These are phyloP conservation scores for Salix udensis DNA, from an alignment of 345 rosid genomes.

Conservation along the genomic window DNA sequence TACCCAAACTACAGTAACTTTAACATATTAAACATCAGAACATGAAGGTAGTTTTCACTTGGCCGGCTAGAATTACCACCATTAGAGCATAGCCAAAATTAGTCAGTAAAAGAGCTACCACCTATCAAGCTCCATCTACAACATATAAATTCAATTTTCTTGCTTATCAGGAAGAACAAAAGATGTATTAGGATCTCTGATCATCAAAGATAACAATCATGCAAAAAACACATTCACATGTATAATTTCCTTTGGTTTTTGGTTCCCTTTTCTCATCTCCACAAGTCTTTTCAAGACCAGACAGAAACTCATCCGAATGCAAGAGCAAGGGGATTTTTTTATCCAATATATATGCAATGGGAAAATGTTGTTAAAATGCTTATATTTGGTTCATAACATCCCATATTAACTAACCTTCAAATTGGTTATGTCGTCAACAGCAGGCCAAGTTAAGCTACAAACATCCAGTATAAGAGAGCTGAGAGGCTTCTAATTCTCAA, in stretches of 20 bases:
- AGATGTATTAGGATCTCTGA: not conserved
- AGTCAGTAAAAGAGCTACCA: not conserved
- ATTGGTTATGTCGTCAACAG: not conserved
- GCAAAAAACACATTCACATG: no score
- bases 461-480: not conserved
- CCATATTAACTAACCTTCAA: not conserved
- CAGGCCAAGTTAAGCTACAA: not conserved
- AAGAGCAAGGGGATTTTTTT: no score
- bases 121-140: not conserved
- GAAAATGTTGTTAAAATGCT: no score
- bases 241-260: no score
- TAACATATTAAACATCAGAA: not conserved
- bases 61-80: not conserved
- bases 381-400: no score
- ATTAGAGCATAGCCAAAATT: not conserved
- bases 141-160: not conserved
- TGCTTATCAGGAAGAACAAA: not conserved
- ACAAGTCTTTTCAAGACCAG: no score
- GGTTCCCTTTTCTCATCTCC: no score
- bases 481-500: not conserved
- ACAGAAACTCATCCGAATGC: no score
- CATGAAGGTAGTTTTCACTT: not conserved
- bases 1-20: not conserved
- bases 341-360: no score
- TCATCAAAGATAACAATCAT: not conserved